Evolutionary conservation across 2,329 filamentous ascomycete genomes (phyloP), one percentile per base, ranked within the genome.

Genomic region (Diaporthe citriasiana): DNA sequence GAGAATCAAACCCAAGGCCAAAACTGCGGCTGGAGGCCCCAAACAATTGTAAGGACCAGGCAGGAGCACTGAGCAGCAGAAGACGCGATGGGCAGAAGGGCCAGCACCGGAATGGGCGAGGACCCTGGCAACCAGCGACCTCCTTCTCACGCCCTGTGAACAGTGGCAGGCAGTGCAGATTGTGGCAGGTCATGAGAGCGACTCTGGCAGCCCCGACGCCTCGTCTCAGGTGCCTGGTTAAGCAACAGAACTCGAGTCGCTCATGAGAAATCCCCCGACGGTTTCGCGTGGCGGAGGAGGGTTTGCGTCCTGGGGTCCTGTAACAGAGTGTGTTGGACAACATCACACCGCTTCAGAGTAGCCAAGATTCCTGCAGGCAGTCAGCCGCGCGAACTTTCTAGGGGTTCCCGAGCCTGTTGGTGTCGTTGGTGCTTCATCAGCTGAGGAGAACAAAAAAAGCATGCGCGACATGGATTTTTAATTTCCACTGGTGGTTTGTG

Each of bases 301-400:
- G 8, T 4, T 19, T 40, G 60, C 22, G 45, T 4, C 8, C 30
- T 51, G 42, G 30, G 59, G 22, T 51, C 45, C 60, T 51, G 60
- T 51, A 51, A 51, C 60, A 33, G 30, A 50, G 30, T 7, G 30
- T 8, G 63, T 66, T 27, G 22, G 47, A 51, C 45, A 27, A 25
- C 13, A 51, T 66, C 45, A 66, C 63, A 66, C 63, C 63, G 63
- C 63, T 38, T 27, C 45, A 51, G 45, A 19, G 27, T 12, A 33
- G 63, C 63, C 63, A 66, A 51, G 22, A 15, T 30, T 65, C 42
- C 42, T 51, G 60, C 45, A 66, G 45, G 63, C 60, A 51, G 45
- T 19, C 60, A 22, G 27, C 10, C 42, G 40, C 25, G 35, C 13
- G 35, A 42, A 40, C n/a, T 25, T 42, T 19, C 33, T 35, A 9